Percentiles rank a stretch among this genome's conserved stretches.
Conservation (phyloP, 2,329 filamentous ascomycete species). For the Neopestalotiopsis sp. region DNA sequence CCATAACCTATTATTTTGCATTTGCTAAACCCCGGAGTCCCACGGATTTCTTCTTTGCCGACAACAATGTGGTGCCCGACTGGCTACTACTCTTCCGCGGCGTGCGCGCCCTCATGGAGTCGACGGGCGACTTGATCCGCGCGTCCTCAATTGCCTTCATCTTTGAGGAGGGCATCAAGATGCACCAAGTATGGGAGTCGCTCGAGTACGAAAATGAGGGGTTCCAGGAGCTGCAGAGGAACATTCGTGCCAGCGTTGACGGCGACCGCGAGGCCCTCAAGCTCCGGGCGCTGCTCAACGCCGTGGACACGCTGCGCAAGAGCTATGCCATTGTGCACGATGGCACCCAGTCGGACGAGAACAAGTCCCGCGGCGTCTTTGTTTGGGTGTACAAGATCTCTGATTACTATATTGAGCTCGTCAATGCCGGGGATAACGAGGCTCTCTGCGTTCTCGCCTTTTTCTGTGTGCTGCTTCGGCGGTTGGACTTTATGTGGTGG, state of each 20-base stretch:
- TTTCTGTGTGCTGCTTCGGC: constrained; percentile 10
- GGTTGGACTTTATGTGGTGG: constrained; percentile 12
- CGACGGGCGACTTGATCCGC: background rate
- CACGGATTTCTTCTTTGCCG: constrained; percentile 4
- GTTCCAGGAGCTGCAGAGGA: constrained; percentile 5
- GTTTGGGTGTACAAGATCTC: constrained; percentile 10
- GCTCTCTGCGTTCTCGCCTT: constrained; percentile 13
- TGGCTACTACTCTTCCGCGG: constrained; percentile 10
- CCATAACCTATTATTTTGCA: background rate
- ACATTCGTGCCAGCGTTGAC: background rate
- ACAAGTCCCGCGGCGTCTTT: constrained; percentile 9
- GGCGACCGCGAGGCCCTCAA: background rate
- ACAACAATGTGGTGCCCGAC: background rate
- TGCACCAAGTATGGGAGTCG: background rate
- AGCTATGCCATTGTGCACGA: constrained; percentile 4
- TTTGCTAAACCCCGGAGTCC: constrained; percentile 10
- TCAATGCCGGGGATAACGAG: background rate
- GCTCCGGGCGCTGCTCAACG: background rate
- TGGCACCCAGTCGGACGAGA: background rate
- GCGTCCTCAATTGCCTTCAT: background rate
- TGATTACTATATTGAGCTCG: background rate
- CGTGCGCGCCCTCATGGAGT: constrained; percentile 4
- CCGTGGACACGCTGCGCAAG: background rate
- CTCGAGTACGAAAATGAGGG: constrained; percentile 2
- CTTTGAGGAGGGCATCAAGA: constrained; percentile 9